These are phyloP conservation scores for Alternaria panax DNA, from an alignment of 2,329 filamentous ascomycete genomes.

Conservation along the genomic window DNA sequence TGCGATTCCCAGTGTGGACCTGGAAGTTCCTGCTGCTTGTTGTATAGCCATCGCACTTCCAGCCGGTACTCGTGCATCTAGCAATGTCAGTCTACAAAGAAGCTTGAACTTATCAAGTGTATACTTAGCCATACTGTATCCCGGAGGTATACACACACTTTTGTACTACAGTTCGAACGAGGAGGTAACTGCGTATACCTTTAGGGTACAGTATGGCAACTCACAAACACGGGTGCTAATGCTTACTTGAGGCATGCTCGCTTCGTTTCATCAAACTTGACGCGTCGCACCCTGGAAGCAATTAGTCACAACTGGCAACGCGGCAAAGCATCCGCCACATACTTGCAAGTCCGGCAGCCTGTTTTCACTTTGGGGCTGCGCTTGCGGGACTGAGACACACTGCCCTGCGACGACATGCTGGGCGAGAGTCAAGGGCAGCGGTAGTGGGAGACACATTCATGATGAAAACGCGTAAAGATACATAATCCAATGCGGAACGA, in stretches of 20 bases:
- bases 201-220: too few species aligned
- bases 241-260: slow-evolving; percentile 29
- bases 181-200: too few species aligned
- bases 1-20: slow-evolving; percentile 6
- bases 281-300: slow-evolving; percentile 14
- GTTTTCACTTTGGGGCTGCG: slow-evolving; percentile 33
- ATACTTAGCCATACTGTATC: too few species aligned
- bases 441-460: not conserved
- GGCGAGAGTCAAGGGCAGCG: not conserved
- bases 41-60: slow-evolving; percentile 40
- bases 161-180: too few species aligned
- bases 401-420: slow-evolving; percentile 7
- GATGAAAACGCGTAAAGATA: not conserved
- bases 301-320: not conserved
- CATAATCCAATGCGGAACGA: not conserved
- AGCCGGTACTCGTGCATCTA: slow-evolving; percentile 41
- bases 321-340: slow-evolving; percentile 4
- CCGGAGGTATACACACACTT: too few species aligned
- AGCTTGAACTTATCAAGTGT: too few species aligned
- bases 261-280: slow-evolving; percentile 39
- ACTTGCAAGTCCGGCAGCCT: slow-evolving; percentile 39
- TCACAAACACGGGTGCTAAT: not conserved
- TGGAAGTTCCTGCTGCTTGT: slow-evolving; percentile 6
- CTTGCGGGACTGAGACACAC: slow-evolving; percentile 10
- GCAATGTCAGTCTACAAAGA: slow-evolving; percentile 2